Evolutionary conservation across 2,329 filamentous ascomycete species (phyloP), one percentile per base, ranked within the genome.

Genomic region (Cladophialophora exuberans): DNA sequence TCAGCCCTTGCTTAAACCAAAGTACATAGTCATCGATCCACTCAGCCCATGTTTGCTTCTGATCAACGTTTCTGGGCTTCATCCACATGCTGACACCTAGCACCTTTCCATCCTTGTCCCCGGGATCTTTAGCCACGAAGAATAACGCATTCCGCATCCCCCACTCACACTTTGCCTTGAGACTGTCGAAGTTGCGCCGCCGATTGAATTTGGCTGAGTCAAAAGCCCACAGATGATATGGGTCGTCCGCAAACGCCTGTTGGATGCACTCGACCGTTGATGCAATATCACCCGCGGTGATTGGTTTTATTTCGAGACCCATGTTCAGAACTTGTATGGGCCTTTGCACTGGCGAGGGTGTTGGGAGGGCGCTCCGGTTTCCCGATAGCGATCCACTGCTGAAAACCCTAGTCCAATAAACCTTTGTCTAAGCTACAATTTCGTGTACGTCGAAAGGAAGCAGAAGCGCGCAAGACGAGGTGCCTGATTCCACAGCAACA

Each of bases 71-170:
- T 11, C 76, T 76, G 0, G 87, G 87, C 1, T 79, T 79, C 49
- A 88, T 74, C 87, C 87, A 90, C 81, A 88, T 89, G 54, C 85
- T 83, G 20, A 88, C 84, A 7, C 87, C 87, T 23, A 89, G 77
- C 30, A 89, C 79, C 54, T 80, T 79, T 4, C 66, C 65, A 18
- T 57, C 44, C 18, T 49, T 71, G 41, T 54, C 46, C 0, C 76
- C 73, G 3, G 77, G 72, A 63, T 87, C 83, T 69, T 85, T 87
- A 7, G 85, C 85, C 55, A 89, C 84, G 62, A 87, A 82, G 72
- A 89, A 88, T 31, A 88, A 79, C 48, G 81, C 85, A 66, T 87
- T 84, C 48, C 80, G 77, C 68, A 90, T 87, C 22, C 87, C 86
- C 83, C 86, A 89, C 60, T 76, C 75, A 71, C 86, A 88, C 48